Base-by-base conservation (phyloP, 1,139 yeast genomes). In the Saccharomyces hybrid region DNA sequence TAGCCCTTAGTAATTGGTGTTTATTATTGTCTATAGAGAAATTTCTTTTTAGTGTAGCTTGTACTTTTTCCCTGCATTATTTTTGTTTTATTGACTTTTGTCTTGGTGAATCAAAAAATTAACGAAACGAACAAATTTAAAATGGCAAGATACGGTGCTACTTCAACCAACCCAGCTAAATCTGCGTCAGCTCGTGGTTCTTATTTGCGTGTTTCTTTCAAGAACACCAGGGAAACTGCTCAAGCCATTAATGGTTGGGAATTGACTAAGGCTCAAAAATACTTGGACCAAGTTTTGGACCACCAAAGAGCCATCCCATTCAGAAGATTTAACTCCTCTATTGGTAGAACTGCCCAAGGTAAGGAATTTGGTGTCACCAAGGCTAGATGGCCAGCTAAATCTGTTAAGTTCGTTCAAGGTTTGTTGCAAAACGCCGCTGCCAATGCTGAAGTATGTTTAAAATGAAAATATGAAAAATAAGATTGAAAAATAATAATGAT, bases 331-430 rank as follows among this genome's bases (percentile, higher is more conserved):
- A 86, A 87, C 82, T 83, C 86, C 69, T 88, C 97, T 72, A 90
- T 89, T 73, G 99, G 99, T 77, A 89, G 99, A 83, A 88, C 99
- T 72, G 96, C 93, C 70, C 99, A 93, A 83, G 99, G 97, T 81
- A 93, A 93, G 82, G 98, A 93, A 83, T 95, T 91, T 75, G 98
- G 98, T 80, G 96, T 90, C 76, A 90, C 97, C 84, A 90, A 88
- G 82, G 98, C 98, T 73, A 91, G 99, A 89, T 93, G 99, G 99
- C 99, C 99, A 75, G 96, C 84, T 67, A 93, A 93, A 87, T 88
- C 97, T 64, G 97, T 93, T 77, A 88, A 89, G 82, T 90, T 87
- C 78, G 80, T 93, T 74, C 85, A 88, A 77, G 97, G 89, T 77
- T 85, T 93, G 77, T 84, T 93, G 79, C 85, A 85, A 80, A 93